These are phyloP conservation scores for Albugo laibachii DNA, from an alignment of 352 stramenopile species.

Conservation along the genomic window DNA sequence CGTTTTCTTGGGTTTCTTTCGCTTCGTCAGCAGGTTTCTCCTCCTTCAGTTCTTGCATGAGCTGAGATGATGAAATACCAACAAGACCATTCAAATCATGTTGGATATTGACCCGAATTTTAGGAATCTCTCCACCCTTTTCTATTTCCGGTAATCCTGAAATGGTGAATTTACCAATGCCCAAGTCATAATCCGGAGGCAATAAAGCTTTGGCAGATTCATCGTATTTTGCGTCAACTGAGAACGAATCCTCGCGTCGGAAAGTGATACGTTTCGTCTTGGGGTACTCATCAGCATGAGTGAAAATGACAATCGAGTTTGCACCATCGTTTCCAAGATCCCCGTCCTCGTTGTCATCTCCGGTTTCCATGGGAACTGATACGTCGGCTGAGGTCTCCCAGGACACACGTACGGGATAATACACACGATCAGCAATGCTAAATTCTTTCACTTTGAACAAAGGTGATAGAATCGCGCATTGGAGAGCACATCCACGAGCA, in stretches of 20 bases:
- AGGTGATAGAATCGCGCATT: conserved; percentile 96
- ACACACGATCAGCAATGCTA: conserved; percentile 64
- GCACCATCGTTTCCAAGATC: conserved; percentile 71
- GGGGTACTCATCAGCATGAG: conserved; percentile 89
- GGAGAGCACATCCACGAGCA: conserved; percentile 90
- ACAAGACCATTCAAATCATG: conserved; percentile 95
- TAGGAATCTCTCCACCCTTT: conserved; percentile 52
- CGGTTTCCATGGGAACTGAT: conserved; percentile 25
- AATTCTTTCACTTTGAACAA: conserved; percentile 95
- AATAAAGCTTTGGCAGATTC: conserved; percentile 44
- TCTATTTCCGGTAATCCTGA: conserved; percentile 64
- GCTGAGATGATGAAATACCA: conserved; percentile 86
- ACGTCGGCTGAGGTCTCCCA: conserved; percentile 68
- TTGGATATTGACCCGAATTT: conserved; percentile 95
- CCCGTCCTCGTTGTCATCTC: conserved; percentile 64
- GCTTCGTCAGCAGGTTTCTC: conserved; percentile 38
- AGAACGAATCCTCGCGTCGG: conserved; percentile 81
- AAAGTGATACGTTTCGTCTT: conserved; percentile 96
- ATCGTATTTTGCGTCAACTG: conserved; percentile 82
- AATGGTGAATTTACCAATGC: conserved; percentile 88
- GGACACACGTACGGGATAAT: conserved; percentile 87
- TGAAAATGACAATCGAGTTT: conserved; percentile 90
- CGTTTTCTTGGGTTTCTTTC: conserved; percentile 3
- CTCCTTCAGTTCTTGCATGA: conserved; percentile 94
- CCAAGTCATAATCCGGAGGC: conserved; percentile 42